phyloP scores from a whole-genome alignment of 2,329 filamentous ascomycete species.

The Onygenales sp. region DNA sequence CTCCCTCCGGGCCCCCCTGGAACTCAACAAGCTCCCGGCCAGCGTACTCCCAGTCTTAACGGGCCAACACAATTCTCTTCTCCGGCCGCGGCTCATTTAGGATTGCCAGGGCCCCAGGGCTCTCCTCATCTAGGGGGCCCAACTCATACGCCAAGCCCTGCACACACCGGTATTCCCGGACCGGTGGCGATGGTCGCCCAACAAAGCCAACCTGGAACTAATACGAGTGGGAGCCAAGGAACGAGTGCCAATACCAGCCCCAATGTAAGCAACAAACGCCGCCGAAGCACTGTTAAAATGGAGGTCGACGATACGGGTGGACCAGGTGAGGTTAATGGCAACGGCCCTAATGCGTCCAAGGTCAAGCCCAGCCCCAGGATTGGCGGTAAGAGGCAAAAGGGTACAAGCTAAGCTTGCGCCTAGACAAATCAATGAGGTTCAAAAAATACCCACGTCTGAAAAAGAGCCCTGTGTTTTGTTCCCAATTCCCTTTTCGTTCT shows the following conservation, averaged over 20 bases:
- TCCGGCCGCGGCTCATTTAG: conserved; percentile 47
- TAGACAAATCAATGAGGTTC: not conserved
- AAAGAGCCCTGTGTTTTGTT: not conserved
- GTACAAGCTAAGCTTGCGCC: conserved; percentile 12
- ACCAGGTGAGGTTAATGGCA: conserved; percentile 41
- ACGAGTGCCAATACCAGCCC: conserved; percentile 55
- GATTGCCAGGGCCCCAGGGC: conserved; percentile 37
- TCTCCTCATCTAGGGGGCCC: conserved; percentile 45
- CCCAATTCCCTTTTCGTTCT: not conserved
- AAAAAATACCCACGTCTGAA: not conserved
- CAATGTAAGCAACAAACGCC: conserved; percentile 49
- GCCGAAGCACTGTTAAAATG: conserved; percentile 52
- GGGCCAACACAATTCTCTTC: conserved; percentile 47
- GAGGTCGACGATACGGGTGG: conserved; percentile 43
- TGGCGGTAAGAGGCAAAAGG: conserved; percentile 39
- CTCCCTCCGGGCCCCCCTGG: conserved; percentile 1
- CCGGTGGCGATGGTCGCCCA: conserved; percentile 47
- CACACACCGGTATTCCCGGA: conserved; percentile 36
- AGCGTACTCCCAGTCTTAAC: conserved; percentile 36
- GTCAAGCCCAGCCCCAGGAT: conserved; percentile 39
- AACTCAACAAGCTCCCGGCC: conserved; percentile 25
- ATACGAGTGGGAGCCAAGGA: conserved; percentile 38
- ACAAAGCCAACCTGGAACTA: conserved; percentile 47
- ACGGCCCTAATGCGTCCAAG: conserved; percentile 27
- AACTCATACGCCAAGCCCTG: conserved; percentile 36